Percentiles rank a stretch among this genome's conserved stretches.
Conservation (phyloP, 768 basidiomycete genomes). For the Auriculariales sp. region DNA sequence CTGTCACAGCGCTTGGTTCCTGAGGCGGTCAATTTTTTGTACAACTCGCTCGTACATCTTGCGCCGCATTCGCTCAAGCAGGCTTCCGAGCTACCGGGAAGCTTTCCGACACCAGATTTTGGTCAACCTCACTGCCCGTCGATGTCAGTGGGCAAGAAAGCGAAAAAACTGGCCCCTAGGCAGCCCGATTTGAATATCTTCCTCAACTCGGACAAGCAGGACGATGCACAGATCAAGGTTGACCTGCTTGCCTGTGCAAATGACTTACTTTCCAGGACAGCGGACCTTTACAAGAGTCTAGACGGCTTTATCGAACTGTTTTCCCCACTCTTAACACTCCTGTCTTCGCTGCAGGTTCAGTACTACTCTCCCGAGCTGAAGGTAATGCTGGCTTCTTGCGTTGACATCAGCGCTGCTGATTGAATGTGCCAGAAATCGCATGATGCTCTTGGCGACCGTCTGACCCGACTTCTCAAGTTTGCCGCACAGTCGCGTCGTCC, state of each 20-base stretch:
- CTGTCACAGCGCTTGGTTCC: constrained; percentile 80
- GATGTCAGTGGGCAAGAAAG: constrained; percentile 26
- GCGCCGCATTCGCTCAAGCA: constrained; percentile 44
- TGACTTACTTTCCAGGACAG: constrained; percentile 48
- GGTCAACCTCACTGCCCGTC: constrained; percentile 29
- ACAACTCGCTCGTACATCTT: constrained; percentile 57
- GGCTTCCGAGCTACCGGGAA: constrained; percentile 40
- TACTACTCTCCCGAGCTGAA: constrained; percentile 34
- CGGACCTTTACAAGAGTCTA: constrained; percentile 62
- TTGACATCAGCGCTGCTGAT: background rate
- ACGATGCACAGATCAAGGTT: constrained; percentile 51
- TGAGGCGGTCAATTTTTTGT: constrained; percentile 73
- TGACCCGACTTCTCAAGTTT: constrained; percentile 58
- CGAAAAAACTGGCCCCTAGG: constrained; percentile 22
- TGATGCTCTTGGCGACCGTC: constrained; percentile 28
- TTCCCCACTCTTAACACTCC: constrained; percentile 43
- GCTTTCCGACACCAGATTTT: constrained; percentile 62
- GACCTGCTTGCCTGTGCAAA: constrained; percentile 53
- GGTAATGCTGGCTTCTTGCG: constrained; percentile 24
- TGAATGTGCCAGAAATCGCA: constrained; percentile 25
- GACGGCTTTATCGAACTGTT: constrained; percentile 81
- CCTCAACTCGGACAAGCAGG: constrained; percentile 16
- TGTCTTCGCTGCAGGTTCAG: constrained; percentile 35
- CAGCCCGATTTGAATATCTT: constrained; percentile 36
- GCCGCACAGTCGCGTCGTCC: constrained; percentile 59